Evolutionary conservation across 306 rosid species (phyloP).

Genomic region (Prunus davidiana): DNA sequence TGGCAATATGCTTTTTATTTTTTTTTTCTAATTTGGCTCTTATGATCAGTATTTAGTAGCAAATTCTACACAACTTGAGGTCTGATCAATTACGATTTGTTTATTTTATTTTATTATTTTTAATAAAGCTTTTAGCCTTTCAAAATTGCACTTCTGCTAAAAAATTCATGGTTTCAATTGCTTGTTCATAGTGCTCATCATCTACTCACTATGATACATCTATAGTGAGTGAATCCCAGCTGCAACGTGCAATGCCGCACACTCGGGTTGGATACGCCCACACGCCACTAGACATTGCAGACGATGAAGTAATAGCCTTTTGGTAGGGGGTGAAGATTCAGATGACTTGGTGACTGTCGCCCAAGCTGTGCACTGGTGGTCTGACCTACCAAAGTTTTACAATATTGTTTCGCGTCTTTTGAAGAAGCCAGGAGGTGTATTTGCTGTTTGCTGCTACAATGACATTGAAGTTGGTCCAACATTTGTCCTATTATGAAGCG

Average conservation of each 20-base stretch:
- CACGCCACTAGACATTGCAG: slow-evolving; percentile 9
- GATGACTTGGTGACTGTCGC: slow-evolving; percentile 25
- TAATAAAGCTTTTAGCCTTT: no score
- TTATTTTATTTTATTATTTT: no score
- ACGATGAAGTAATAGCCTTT: slow-evolving; percentile 24
- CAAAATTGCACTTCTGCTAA: no score
- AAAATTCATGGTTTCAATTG: no score
- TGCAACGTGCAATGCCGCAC: slow-evolving; percentile 25
- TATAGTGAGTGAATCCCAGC: slow-evolving; percentile 20
- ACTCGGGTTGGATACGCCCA: slow-evolving; percentile 28
- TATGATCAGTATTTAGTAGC: no score
- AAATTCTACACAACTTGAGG: no score
- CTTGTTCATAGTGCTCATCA: no score
- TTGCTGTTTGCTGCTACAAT: slow-evolving; percentile 29
- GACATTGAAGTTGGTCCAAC: background rate
- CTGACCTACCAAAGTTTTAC: slow-evolving; percentile 26
- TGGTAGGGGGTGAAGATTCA: slow-evolving; percentile 20
- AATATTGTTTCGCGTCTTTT: slow-evolving; percentile 9
- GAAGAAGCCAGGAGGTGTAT: slow-evolving; percentile 25
- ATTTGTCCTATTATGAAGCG: slow-evolving; percentile 9
- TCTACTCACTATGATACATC: no score
- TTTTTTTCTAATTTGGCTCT: no score
- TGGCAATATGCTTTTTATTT: no score
- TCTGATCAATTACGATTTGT: no score
- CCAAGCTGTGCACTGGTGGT: slow-evolving; percentile 26